Conservation (phyloP, 2,329 filamentous ascomycete genomes). For the Cordyceps militaris region DNA sequence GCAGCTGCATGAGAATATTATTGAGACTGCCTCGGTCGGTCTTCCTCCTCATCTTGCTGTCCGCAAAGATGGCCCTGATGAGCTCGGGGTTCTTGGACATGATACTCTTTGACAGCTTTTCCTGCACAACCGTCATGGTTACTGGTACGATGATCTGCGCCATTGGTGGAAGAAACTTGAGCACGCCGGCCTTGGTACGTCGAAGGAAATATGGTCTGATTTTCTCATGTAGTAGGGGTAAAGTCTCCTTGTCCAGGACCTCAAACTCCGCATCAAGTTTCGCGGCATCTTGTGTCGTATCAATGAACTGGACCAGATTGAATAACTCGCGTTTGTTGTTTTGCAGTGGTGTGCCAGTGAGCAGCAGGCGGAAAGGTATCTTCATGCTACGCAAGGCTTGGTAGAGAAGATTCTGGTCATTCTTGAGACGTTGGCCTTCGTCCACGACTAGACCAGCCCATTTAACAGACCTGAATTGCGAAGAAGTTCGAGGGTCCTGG, state of each 20-base stretch:
- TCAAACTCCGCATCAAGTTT: slow-evolving; percentile 67
- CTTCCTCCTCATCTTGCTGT: slow-evolving; percentile 55
- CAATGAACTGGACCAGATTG: slow-evolving; percentile 92
- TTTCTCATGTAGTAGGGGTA: slow-evolving; percentile 71
- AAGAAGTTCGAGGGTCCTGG: slow-evolving; percentile 60
- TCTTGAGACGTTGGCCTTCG: slow-evolving; percentile 92
- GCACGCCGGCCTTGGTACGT: slow-evolving; percentile 82
- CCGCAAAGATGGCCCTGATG: slow-evolving; percentile 77
- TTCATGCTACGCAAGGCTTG: slow-evolving; percentile 63
- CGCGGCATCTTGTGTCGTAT: slow-evolving; percentile 62
- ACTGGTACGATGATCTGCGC: slow-evolving; percentile 91
- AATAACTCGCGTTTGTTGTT: slow-evolving; percentile 95
- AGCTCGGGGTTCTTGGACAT: slow-evolving; percentile 84
- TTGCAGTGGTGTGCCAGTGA: slow-evolving; percentile 89
- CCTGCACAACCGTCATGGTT: slow-evolving; percentile 90
- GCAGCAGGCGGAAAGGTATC: slow-evolving; percentile 74
- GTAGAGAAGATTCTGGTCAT: slow-evolving; percentile 80
- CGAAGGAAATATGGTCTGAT: slow-evolving; percentile 66
- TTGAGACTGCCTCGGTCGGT: slow-evolving; percentile 74
- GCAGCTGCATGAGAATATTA: slow-evolving; percentile 92
- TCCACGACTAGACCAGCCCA: slow-evolving; percentile 91
- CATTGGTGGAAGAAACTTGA: slow-evolving; percentile 89
- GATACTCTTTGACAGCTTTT: slow-evolving; percentile 90
- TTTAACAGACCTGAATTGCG: slow-evolving; percentile 60
- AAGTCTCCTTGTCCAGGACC: slow-evolving; percentile 74